Conservation (phyloP, 1,284 basidiomycete genomes). For the Dichomitus squalens region DNA sequence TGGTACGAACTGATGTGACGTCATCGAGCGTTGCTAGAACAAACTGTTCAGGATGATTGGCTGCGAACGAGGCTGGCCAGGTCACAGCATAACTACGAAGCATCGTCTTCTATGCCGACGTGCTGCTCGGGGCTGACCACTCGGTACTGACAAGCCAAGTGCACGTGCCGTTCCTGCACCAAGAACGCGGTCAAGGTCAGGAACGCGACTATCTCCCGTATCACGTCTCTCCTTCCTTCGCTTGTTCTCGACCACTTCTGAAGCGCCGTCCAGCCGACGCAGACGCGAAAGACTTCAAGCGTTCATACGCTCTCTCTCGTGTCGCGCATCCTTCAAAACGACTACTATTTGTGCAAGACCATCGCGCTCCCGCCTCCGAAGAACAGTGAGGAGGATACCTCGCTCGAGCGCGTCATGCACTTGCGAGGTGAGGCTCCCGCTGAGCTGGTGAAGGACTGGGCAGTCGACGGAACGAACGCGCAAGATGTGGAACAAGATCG, state of each 20-base stretch:
- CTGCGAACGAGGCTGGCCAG: no score
- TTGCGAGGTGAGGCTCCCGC: constrained; percentile 39
- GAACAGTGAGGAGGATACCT: constrained; percentile 26
- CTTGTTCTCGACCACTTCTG: constrained; percentile 16
- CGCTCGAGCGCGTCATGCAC: constrained; percentile 34
- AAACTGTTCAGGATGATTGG: no score
- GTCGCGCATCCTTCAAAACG: constrained; percentile 41
- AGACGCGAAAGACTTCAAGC: constrained; percentile 19
- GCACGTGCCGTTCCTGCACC: no score
- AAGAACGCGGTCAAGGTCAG: no score
- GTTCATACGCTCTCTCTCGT: constrained; percentile 42
- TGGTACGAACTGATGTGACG: no score
- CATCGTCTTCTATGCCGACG: no score
- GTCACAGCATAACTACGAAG: no score
- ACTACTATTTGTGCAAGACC: constrained; percentile 37
- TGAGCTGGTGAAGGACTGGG: constrained; percentile 53
- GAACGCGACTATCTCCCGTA: constrained; percentile 16
- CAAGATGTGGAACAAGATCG: constrained; percentile 44
- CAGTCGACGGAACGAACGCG: constrained; percentile 37
- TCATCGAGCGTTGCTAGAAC: no score
- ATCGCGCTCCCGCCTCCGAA: constrained; percentile 43
- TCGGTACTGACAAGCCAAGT: no score
- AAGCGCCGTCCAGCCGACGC: constrained; percentile 15
- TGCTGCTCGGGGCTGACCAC: no score
- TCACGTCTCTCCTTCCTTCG: constrained; percentile 24